These are phyloP conservation scores for Aspergillus ellipticus DNA, from an alignment of 495 filamentous ascomycete genomes.

Conservation along the genomic window DNA sequence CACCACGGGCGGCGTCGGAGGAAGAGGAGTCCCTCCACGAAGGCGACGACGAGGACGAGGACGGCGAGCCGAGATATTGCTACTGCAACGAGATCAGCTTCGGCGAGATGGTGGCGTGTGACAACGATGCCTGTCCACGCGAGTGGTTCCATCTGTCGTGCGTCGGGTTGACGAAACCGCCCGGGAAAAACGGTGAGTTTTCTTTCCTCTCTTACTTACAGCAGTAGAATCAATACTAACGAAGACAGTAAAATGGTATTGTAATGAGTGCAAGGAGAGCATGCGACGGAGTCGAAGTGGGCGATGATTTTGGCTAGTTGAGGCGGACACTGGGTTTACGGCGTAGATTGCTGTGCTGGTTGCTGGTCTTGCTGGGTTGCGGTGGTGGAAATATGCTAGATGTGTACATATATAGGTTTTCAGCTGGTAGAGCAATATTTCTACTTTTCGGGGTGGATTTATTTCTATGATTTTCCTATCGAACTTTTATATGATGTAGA, in stretches of 20 bases:
- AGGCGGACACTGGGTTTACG: too few species aligned
- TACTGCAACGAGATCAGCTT: conserved; percentile 92
- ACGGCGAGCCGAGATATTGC: conserved; percentile 84
- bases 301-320: conserved; percentile 20
- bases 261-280: conserved; percentile 77
- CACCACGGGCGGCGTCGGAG: conserved; percentile 39
- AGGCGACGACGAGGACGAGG: conserved; percentile 68
- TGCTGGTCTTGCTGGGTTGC: too few species aligned
- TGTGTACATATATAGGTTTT: too few species aligned
- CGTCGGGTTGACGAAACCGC: conserved; percentile 82
- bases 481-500: too few species aligned
- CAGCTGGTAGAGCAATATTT: too few species aligned
- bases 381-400: too few species aligned
- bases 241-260: conserved; percentile 80
- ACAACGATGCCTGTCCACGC: conserved; percentile 76
- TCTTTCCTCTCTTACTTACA: conserved; percentile 4
- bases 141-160: conserved; percentile 98
- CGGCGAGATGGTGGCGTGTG: conserved; percentile 98
- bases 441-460: too few species aligned
- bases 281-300: conserved; percentile 52
- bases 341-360: not conserved
- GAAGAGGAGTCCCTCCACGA: conserved; percentile 52
- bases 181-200: conserved; percentile 74
- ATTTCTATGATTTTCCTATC: too few species aligned
- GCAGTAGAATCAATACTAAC: conserved; percentile 21